Evolutionary conservation across 306 rosid species (phyloP), one percentile per base, ranked within the genome.

Genomic region (Corylus heterophylla): DNA sequence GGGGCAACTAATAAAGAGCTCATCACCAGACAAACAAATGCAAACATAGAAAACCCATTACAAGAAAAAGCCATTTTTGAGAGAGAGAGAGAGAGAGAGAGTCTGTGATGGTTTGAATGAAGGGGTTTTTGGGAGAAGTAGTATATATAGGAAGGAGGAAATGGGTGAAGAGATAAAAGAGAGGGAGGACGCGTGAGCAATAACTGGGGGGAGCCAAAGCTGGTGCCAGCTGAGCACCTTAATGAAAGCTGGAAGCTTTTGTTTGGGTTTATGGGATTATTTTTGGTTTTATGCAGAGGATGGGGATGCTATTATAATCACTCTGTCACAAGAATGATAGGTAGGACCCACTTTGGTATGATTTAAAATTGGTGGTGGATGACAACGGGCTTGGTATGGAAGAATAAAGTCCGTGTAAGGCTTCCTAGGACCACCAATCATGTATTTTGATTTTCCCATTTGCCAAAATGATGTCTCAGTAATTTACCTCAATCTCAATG

Each of bases 391-490:
- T 25, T 72, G 84, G 78, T 58, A 75, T 88, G 90, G 88, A 71
- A 80, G 94, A 88, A 89, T 89, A 88, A 89, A 88, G 92, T 81
- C 78, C 78, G 59, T 44, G 61, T 48, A 59, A 71, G 75, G 45
- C 82, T 76, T 61, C 73, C 63, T 47, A 76, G 80, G 97, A 91
- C 92, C 94, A 88, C 79, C 88, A 88, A 91, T 89, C 89, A 87
- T 83, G 79, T 48, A 76, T 2, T 2, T 78, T 8, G 75, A 74
- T 70, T 76, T 74, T 74, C 49, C 86, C 88, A 64, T 58, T 71
- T 77, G 86, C 86, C 55, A 48, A 17, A 44, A 48, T 62, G 16
- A 70, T 78, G 29, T 69, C 75, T 44, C 69, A 67, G 50, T 54
- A 79, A 74, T 16, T 73, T 11, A 49, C 5, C 1, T 49, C 52